Evolutionary conservation across 345 rosid species (phyloP).

Genomic region (Citrus sp.): DNA sequence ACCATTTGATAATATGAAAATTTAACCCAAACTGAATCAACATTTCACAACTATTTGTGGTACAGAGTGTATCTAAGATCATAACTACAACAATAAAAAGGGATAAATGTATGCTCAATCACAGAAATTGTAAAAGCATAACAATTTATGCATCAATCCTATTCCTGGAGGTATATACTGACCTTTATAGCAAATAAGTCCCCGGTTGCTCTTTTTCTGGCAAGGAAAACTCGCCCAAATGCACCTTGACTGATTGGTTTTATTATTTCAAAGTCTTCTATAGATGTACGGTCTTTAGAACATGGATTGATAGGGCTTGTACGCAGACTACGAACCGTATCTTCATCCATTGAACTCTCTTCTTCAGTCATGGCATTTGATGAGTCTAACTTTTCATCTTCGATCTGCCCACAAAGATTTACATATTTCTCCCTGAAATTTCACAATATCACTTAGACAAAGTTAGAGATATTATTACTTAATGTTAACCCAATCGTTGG

Average conservation of each 20-base stretch:
- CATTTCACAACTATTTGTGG: background rate
- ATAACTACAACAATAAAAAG: background rate
- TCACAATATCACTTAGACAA: constrained; percentile 2
- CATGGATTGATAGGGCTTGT: constrained; percentile 81
- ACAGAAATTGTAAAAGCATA: background rate
- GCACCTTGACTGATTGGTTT: constrained; percentile 99
- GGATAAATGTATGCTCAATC: background rate
- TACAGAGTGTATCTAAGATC: background rate
- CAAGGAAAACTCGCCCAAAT: constrained; percentile 90
- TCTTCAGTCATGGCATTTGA: constrained; percentile 63
- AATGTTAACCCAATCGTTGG: background rate
- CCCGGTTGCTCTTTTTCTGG: constrained; percentile 87
- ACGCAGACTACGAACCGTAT: constrained; percentile 67
- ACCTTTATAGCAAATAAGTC: constrained; percentile 98
- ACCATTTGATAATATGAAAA: background rate
- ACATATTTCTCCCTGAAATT: constrained; percentile 82
- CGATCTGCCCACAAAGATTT: constrained; percentile 71
- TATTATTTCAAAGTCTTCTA: constrained; percentile 96
- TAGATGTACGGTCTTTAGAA: constrained; percentile 85
- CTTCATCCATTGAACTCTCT: constrained; percentile 83
- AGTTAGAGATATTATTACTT: constrained; percentile 10
- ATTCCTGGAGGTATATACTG: constrained; percentile 18
- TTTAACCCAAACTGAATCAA: background rate
- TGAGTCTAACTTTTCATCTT: constrained; percentile 71
- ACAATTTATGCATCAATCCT: constrained; percentile 8